Evolutionary conservation across 176 grass and related monocot species (phyloP), one percentile per base, ranked within the genome.

Genomic region (Lolium perenne): DNA sequence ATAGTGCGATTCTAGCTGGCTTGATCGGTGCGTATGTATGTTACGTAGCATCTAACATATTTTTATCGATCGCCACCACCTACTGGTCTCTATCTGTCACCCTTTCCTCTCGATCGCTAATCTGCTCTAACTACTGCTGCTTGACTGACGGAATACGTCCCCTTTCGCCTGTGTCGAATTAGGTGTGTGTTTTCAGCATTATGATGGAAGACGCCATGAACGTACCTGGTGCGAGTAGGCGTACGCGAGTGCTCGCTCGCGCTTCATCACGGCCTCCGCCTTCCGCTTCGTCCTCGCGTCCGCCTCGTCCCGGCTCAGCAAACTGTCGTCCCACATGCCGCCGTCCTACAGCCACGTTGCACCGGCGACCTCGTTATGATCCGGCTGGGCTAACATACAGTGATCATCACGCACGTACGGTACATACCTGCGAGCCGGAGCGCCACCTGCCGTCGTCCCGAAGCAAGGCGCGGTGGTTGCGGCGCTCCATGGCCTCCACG

Each of bases 151-250:
- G 26, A 10, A 82, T 1, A 4, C 2, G 40, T 26, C 58, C 1
- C 20, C 63, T 29, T 29, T 2, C 72, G 16, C 8, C 5, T 8
- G 45, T 46, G 8, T n/a, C 35, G 32, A 5, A 66, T 12, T 25
- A 6, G 25, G 63, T 32, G 23, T 32, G 11, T 66, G 10, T 54
- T 25, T 18, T 18, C 54, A 54, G 5, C 1, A 15, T 71, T 4
- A 16, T 0, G 32, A 2, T 35, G 32, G 32, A 35, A 35, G 32
- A 35, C 32, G 32, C 2, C 32, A 35, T 3, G 32, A 35, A 35
- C 71, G 20, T 90, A 99, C 97, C 90, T 99, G 97, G 65, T 96
- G 94, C 12, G 97, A 96, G 86, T 96, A 96, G 29, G 97, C 94
- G 88, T 99, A 99, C 1, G 97, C 94, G 58, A 93, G 78, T 16